Evolutionary conservation across 257 asterid genomes (phyloP).

Genomic region (Mitragyna speciosa): DNA sequence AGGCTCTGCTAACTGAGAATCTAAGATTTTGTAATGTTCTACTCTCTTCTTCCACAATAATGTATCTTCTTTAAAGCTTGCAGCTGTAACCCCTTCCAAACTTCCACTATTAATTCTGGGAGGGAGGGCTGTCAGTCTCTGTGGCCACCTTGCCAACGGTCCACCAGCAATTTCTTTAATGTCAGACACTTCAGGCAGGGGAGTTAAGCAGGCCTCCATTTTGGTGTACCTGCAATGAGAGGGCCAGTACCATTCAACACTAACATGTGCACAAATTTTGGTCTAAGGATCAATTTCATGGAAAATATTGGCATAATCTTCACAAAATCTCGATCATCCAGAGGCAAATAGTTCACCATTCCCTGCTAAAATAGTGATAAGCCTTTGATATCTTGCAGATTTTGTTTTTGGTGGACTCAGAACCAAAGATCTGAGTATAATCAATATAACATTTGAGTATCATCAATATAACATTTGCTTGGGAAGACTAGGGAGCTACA

Average conservation of each 20-base stretch:
- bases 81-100: conserved; percentile 51
- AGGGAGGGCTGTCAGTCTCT: conserved; percentile 65
- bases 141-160: conserved; percentile 69
- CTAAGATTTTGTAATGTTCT: conserved; percentile 62
- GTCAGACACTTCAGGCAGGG: conserved; percentile 74
- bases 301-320: background rate
- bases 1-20: conserved; percentile 66
- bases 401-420: background rate
- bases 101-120: conserved; percentile 68
- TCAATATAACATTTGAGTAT: background rate
- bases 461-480: background rate
- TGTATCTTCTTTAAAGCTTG: conserved; percentile 44
- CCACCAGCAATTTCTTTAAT: conserved; percentile 70
- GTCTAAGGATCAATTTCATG: background rate
- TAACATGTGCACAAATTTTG: background rate
- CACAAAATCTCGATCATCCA: background rate
- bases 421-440: background rate
- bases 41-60: conserved; percentile 72
- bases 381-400: background rate
- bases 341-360: background rate
- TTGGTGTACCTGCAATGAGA: conserved; percentile 63
- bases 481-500: background rate
- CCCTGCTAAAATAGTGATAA: background rate
- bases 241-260: too few relatives aligned
- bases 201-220: conserved; percentile 81